A percentile compares a stretch with the other conserved stretches of the same genome.
These are phyloP conservation scores for Fusarium sp. DNA, from an alignment of 2,329 filamentous ascomycete genomes.

Conservation along the genomic window DNA sequence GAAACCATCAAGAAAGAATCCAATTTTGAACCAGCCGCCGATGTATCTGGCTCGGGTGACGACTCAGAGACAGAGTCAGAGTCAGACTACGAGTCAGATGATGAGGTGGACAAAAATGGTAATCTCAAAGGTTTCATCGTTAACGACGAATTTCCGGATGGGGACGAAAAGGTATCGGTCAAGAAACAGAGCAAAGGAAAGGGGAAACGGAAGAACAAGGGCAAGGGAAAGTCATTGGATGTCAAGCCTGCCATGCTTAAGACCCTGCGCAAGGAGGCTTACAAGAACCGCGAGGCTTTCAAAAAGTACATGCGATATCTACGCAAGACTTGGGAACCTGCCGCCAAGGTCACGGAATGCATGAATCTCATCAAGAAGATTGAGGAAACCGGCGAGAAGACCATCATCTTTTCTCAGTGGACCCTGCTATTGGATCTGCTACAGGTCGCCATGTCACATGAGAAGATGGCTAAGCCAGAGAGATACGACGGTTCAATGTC, in stretches of 20 bases:
- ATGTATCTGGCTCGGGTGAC: constrained; percentile 43
- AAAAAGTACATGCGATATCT: constrained; percentile 76
- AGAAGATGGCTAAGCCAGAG: constrained; percentile 68
- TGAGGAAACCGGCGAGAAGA: constrained; percentile 70
- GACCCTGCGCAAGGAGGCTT: constrained; percentile 72
- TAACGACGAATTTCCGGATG: constrained; percentile 46
- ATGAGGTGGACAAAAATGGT: constrained; percentile 50
- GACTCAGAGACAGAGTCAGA: constrained; percentile 45
- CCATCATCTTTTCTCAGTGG: constrained; percentile 83
- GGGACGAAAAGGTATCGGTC: constrained; percentile 16
- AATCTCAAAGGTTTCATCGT: constrained; percentile 68
- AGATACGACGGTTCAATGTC: constrained; percentile 87
- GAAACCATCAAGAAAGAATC: constrained; percentile 57
- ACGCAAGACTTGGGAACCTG: constrained; percentile 75
- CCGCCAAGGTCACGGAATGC: constrained; percentile 84
- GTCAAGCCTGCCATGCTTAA: constrained; percentile 68
- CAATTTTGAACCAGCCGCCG: constrained; percentile 50
- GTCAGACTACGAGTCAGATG: constrained; percentile 46
- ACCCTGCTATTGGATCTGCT: constrained; percentile 79
- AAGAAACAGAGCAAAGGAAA: constrained; percentile 39
- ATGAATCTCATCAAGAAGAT: constrained; percentile 78
- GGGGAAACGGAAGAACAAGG: constrained; percentile 44
- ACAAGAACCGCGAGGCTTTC: constrained; percentile 71
- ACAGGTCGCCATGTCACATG: constrained; percentile 76
- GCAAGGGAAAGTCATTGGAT: constrained; percentile 55